phyloP scores from a whole-genome alignment of 2,329 filamentous ascomycete genomes.

The Aspergillus piperis region DNA sequence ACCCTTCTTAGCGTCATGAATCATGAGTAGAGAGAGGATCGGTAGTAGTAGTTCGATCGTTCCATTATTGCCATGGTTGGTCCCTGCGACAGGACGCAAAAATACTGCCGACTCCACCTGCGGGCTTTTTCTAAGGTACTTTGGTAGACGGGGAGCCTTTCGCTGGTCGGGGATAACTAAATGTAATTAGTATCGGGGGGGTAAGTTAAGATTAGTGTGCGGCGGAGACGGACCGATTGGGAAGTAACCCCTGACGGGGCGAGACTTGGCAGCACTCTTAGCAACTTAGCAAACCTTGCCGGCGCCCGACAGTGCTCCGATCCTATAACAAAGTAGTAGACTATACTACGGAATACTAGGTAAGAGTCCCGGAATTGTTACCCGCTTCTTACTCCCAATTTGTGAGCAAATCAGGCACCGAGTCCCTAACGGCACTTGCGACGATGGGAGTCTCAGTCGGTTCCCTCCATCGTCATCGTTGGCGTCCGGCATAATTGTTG shows the following conservation, averaged over 20 bases:
- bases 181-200: too few species aligned
- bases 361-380: neutral
- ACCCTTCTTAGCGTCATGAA: neutral
- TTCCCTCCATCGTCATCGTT: neutral
- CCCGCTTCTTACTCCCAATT: neutral
- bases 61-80: neutral
- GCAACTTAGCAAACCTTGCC: neutral
- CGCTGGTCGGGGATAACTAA: too few species aligned
- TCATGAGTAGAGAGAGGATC: neutral
- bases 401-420: neutral
- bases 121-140: neutral
- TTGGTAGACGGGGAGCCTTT: neutral
- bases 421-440: neutral
- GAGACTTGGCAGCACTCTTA: neutral
- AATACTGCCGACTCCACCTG: neutral
- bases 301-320: slow-evolving; percentile 1
- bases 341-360: too few species aligned
- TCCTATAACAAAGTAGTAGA: neutral
- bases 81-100: neutral
- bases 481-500: too few species aligned
- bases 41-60: neutral
- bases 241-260: neutral
- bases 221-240: neutral
- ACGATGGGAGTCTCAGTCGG: neutral
- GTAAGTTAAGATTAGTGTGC: neutral